A percentile compares a stretch with the other conserved stretches of the same genome.
Evolutionary conservation across 2,329 filamentous ascomycete genomes (phyloP).

Genomic region (Nannizzia gypsea): DNA sequence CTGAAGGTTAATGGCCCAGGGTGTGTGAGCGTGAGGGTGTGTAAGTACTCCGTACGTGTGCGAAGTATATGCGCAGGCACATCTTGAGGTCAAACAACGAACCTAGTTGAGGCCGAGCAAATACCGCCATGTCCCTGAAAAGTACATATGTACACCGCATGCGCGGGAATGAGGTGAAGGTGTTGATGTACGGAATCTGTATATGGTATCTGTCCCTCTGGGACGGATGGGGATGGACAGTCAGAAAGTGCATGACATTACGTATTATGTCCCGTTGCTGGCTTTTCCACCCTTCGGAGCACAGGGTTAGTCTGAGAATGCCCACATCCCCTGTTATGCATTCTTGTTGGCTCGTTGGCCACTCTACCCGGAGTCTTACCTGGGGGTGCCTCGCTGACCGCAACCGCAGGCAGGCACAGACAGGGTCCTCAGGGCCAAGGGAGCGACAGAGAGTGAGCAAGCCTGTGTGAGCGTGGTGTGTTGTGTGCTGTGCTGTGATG

Average conservation of each 20-base stretch:
- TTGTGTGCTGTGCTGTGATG: background rate
- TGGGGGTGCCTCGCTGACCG: constrained; percentile 4
- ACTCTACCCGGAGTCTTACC: too few relatives aligned
- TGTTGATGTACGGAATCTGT: background rate
- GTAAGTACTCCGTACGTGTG: background rate
- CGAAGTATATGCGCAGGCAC: background rate
- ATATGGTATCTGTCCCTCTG: too few relatives aligned
- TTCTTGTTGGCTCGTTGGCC: background rate
- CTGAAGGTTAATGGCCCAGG: constrained; percentile 1
- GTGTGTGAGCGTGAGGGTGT: background rate
- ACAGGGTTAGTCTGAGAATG: background rate
- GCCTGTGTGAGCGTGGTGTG: background rate
- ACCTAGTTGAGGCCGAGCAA: background rate
- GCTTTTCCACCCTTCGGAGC: background rate
- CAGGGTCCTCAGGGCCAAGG: background rate
- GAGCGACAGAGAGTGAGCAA: background rate
- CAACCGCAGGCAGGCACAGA: background rate
- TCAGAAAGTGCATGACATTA: background rate
- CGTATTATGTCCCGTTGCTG: constrained; percentile 3
- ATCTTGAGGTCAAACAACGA: background rate
- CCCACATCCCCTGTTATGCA: background rate
- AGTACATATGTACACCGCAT: background rate
- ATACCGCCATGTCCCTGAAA: background rate
- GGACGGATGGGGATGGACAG: background rate
- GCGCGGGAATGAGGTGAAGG: background rate